A percentile compares a stretch with the other conserved stretches of the same genome.
These are phyloP conservation scores for Oryza officinalis DNA, from an alignment of 176 grass and related monocot genomes.

Conservation along the genomic window DNA sequence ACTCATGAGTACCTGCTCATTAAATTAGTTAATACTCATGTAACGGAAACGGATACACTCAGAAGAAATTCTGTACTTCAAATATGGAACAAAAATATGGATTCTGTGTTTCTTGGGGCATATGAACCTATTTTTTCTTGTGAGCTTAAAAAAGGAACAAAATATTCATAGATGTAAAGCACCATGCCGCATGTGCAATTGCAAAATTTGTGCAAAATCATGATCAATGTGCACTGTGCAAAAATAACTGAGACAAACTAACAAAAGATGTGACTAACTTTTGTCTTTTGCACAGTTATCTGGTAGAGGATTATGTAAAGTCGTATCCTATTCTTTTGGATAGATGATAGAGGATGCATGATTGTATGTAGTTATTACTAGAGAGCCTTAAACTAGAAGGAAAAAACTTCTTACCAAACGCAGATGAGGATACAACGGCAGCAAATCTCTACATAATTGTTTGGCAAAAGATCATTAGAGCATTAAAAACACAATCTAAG, in stretches of 20 bases:
- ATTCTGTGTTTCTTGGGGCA: background rate
- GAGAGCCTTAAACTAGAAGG: constrained; percentile 20
- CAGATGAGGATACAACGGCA: constrained; percentile 81
- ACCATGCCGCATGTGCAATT: background rate
- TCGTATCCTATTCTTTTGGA: background rate
- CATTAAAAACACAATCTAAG: constrained; percentile 25
- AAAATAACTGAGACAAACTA: background rate
- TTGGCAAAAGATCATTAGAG: constrained; percentile 15
- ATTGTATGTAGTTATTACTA: background rate
- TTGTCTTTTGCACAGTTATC: background rate
- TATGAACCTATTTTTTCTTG: background rate
- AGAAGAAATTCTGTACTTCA: constrained; percentile 9
- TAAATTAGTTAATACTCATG: constrained; percentile 37
- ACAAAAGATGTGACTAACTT: background rate
- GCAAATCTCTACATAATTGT: constrained; percentile 72
- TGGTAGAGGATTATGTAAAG: no score
- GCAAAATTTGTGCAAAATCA: background rate
- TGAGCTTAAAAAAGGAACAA: background rate
- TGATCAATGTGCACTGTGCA: background rate
- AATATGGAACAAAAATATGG: background rate
- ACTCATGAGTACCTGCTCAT: constrained; percentile 91
- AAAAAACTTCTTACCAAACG: constrained; percentile 62
- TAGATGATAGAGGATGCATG: background rate
- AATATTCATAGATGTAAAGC: background rate
- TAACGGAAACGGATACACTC: background rate